Base-by-base conservation (phyloP, 495 filamentous ascomycete genomes). In the Peziza echinospora region DNA sequence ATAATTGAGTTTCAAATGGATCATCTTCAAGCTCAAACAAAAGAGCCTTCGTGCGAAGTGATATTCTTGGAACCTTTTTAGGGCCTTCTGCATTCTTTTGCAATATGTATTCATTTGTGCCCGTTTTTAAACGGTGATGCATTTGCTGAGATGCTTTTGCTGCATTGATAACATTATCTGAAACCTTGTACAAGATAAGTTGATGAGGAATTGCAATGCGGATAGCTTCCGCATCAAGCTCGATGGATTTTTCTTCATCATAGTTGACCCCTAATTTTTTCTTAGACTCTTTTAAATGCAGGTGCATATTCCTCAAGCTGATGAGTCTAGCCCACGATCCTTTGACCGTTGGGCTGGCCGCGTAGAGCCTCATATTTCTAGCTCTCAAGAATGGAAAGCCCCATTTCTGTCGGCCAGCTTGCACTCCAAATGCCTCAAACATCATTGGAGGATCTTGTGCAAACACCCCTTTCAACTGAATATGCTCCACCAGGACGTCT, bases 1-100 rank as follows among this genome's bases (percentile, higher is more conserved):
- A 82, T 19, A 99, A 69, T 56, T 93, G 93, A 80, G 86, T 94
- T 58, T 99, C 89, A 56, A 99, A 99, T 1, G 82, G 78, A 44
- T 89, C 84, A 61, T 99, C 89, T 62, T 99, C 89, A 42, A 99
- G 65, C 49, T 93, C 84, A 48, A 96, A 83, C 21, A 93, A 63
- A 8, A 96, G 60, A 0, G 77, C 80, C 58, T 80, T 84, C 43
- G 77, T 80, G 41, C 84, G 73, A 1, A 99, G 42, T 0, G 84
- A 84, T 10, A 96, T 63, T 55, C 77, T 83, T 5, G 89, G 91
- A 4, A 96, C 73, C 37, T 72, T 71, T 58, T 85, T 94, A 1
- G 91, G 83, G 6, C 69, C 76, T 60, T 93, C 82, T 0, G 89
- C 81, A 17, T 69, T 65, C 62, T 87, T 87, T 2, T 78, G 75